Evolutionary conservation across 768 basidiomycete species (phyloP), one percentile per base, ranked within the genome.

Genomic region (Phlebiopsis gigantea): DNA sequence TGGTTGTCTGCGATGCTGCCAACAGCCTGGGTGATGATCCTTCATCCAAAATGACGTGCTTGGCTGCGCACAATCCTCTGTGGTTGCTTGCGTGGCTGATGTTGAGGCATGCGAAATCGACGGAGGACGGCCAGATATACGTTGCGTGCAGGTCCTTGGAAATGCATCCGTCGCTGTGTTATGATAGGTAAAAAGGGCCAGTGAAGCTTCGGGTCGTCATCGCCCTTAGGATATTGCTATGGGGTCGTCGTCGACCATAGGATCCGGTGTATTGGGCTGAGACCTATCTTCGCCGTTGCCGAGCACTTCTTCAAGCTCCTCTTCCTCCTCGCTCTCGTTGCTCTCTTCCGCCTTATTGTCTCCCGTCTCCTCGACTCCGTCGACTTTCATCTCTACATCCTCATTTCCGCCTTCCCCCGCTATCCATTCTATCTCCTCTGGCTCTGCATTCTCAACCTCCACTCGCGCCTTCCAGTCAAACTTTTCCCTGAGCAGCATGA

Each of bases 401-500:
- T 60, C 68, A 43, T 67, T 65, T 1, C 52, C 64, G 2, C 25
- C 62, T n/a, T 55, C 61, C 17, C 66, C 73, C 10, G 73, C 28
- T 42, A 81, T 73, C 84, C 85, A 87, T 19, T 81, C 83, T 34
- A 88, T 70, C 60, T 90, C 89, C 62, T 90, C 87, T 2, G 87
- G 87, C 68, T 90, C 88, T 60, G 88, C 88, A 14, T 83, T 81
- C 63, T 86, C 84, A 12, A 90, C 88, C 58, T 82, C 83, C 21
- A 92, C 86, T n/a, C 90, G 77, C 61, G 83, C 81, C 67, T 84
- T 85, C 87, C 89, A 90, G 46, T 92, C 88, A 66, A 85, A 92
- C 68, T 82, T 87, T 55, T 93, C 90, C 57, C 79, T 73, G 7
- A 93, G 72, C 80, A 93, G 85, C 39, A 76, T 77, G 9, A 93